These are phyloP conservation scores for Acacia pycnantha DNA, from an alignment of 331 rosid genomes.

Conservation along the genomic window DNA sequence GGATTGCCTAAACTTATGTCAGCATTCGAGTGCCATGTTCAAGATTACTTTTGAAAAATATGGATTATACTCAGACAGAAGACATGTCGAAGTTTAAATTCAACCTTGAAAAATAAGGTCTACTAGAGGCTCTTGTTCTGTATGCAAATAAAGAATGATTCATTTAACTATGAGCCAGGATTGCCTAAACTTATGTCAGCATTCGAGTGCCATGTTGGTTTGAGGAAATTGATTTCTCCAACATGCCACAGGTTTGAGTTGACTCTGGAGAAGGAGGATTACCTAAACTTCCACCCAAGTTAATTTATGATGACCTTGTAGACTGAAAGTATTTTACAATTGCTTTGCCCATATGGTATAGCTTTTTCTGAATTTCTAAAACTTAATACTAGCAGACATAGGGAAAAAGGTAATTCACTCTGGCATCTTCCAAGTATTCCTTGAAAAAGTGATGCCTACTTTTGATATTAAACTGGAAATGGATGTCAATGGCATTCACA, in stretches of 20 bases:
- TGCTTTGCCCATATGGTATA: not conserved
- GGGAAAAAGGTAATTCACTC: constrained; percentile 5
- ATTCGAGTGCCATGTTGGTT: not conserved
- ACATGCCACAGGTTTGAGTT: not conserved
- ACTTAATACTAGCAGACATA: constrained; percentile 3
- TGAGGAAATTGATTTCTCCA: not conserved
- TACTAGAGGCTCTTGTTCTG: not conserved
- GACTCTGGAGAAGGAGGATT: not conserved
- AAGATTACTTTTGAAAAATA: not conserved
- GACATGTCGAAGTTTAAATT: not conserved
- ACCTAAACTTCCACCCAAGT: constrained; percentile 10
- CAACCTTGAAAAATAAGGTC: not conserved
- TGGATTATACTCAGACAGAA: not conserved
- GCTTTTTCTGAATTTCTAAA: constrained; percentile 13
- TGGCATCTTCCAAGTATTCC: not conserved
- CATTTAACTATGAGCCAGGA: not conserved
- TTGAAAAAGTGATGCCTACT: too few relatives aligned
- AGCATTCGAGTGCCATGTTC: too few relatives aligned
- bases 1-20: constrained; percentile 1
- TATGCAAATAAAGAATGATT: not conserved
- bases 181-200: not conserved
- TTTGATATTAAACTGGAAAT: not conserved
- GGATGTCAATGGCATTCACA: constrained; percentile 4
- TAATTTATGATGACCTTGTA: not conserved
- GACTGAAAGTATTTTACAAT: not conserved